A percentile compares a stretch with the other conserved stretches of the same genome.
Conservation (phyloP, 164 flowering plant genomes). For the Tinospora cordifolia region DNA sequence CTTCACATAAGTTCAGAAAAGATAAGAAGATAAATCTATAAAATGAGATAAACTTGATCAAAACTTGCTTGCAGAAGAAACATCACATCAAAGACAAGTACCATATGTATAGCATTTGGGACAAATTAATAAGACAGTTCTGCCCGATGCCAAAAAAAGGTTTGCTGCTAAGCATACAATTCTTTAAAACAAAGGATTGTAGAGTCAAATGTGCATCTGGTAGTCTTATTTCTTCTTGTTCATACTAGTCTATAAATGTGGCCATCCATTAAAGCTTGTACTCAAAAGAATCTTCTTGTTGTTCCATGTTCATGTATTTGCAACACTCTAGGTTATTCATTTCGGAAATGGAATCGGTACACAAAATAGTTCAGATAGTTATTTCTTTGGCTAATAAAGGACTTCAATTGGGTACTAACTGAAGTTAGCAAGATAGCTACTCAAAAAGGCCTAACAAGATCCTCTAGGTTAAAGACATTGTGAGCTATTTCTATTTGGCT, state of each 20-base stretch:
- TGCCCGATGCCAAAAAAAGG: neutral
- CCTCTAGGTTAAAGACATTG: too few species aligned
- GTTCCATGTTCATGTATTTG: too few species aligned
- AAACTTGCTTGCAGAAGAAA: neutral
- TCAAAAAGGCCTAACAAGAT: too few species aligned
- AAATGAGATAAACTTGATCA: neutral
- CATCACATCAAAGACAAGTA: neutral
- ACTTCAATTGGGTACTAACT: too few species aligned
- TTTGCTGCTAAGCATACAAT: neutral
- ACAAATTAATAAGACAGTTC: neutral
- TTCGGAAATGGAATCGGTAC: too few species aligned
- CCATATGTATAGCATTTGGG: neutral
- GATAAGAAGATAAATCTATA: neutral
- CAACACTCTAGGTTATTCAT: neutral
- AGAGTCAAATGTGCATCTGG: neutral
- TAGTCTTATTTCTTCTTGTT: neutral
- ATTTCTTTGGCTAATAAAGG: too few species aligned
- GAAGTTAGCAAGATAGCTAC: too few species aligned
- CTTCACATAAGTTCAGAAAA: slow-evolving; percentile 23
- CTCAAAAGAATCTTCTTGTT: too few species aligned
- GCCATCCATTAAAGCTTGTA: neutral
- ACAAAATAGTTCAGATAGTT: too few species aligned
- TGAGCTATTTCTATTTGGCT: too few species aligned
- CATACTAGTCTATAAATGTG: neutral
- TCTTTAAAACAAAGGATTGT: neutral